Percentiles rank a stretch among this genome's conserved stretches.
Evolutionary conservation across 495 filamentous ascomycete genomes (phyloP).

Genomic region (Aspergillus coremiiformis): DNA sequence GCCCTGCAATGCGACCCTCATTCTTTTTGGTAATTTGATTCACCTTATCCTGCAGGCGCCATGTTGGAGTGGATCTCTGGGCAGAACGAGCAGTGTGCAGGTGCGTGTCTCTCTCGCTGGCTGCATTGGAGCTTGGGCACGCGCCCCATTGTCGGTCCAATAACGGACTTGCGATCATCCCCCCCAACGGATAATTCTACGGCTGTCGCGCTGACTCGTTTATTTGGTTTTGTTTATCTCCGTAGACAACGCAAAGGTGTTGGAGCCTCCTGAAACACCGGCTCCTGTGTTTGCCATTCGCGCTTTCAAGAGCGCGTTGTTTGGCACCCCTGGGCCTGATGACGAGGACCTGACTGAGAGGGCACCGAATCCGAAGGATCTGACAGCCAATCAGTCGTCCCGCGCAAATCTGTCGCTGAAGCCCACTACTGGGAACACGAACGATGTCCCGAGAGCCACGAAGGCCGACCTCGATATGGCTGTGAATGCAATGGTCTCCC

Average conservation of each 20-base stretch:
- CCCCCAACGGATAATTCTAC: not conserved
- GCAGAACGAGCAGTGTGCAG: slow-evolving; percentile 21
- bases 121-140: slow-evolving; percentile 1
- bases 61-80: slow-evolving; percentile 29
- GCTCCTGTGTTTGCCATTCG: slow-evolving; percentile 90
- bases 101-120: slow-evolving; percentile 19
- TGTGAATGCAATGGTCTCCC: slow-evolving; percentile 44
- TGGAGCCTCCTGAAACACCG: slow-evolving; percentile 80
- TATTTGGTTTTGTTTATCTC: slow-evolving; percentile 3
- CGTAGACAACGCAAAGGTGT: slow-evolving; percentile 31
- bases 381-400: slow-evolving; percentile 15
- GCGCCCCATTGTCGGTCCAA: slow-evolving; percentile 6
- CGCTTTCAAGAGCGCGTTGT: slow-evolving; percentile 84
- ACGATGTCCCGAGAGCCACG: slow-evolving; percentile 20
- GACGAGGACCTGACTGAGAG: slow-evolving; percentile 23
- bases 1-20: slow-evolving; percentile 11
- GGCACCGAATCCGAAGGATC: slow-evolving; percentile 14
- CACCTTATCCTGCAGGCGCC: slow-evolving; percentile 13
- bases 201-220: slow-evolving; percentile 15
- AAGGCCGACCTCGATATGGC: slow-evolving; percentile 21
- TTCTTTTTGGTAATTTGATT: slow-evolving; percentile 8
- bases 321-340: slow-evolving; percentile 67
- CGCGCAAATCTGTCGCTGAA: slow-evolving; percentile 19
- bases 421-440: slow-evolving; percentile 14
- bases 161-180: slow-evolving; percentile 4